Evolutionary conservation across 2,329 filamentous ascomycete genomes (phyloP).

Genomic region (Alternaria novae-zelandiae): DNA sequence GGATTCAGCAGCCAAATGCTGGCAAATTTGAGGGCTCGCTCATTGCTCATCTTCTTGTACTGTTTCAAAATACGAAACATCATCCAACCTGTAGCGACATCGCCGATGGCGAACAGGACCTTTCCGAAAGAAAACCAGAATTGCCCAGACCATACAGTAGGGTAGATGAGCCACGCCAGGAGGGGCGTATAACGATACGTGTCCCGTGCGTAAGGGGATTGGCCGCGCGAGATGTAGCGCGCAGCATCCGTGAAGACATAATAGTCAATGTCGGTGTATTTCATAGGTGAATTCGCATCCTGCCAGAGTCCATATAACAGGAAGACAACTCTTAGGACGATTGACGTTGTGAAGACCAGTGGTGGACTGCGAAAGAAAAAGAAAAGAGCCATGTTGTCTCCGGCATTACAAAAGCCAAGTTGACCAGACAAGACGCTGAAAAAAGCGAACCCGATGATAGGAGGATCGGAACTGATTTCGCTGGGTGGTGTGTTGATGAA

Average conservation of each 20-base stretch:
- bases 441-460: neutral
- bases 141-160: constrained; percentile 69
- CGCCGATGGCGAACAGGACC: constrained; percentile 80
- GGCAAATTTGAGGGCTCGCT: constrained; percentile 73
- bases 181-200: constrained; percentile 98
- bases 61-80: constrained; percentile 64
- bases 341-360: constrained; percentile 53
- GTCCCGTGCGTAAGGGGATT: constrained; percentile 83
- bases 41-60: constrained; percentile 43
- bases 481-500: neutral
- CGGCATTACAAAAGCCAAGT: neutral
- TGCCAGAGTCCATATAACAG: constrained; percentile 91
- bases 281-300: constrained; percentile 87
- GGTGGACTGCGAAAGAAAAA: constrained; percentile 42
- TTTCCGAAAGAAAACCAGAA: constrained; percentile 85
- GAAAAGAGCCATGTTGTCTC: constrained; percentile 32
- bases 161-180: constrained; percentile 87
- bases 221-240: constrained; percentile 71
- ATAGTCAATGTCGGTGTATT: constrained; percentile 99
- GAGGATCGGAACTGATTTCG: neutral
- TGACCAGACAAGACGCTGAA: neutral
- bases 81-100: constrained; percentile 84
- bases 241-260: constrained; percentile 96
- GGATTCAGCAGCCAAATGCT: constrained; percentile 94
- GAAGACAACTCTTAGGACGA: constrained; percentile 72